Conservation (phyloP, 805 yeast genomes). For the Debaryomyces tyrocola region DNA sequence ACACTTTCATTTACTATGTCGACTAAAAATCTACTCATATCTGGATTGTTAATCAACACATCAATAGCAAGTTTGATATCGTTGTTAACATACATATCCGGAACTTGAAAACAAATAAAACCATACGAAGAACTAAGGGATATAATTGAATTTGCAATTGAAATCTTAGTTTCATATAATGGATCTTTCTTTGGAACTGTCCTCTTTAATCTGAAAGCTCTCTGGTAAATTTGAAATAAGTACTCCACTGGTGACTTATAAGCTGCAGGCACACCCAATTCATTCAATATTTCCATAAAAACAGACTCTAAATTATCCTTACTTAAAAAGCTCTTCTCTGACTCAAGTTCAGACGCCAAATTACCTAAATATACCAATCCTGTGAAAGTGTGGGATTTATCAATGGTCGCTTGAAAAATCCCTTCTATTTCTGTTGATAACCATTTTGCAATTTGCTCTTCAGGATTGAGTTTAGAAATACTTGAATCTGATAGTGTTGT, state of each 20-base stretch:
- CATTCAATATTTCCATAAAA: slow-evolving; percentile 57
- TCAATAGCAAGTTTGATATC: slow-evolving; percentile 30
- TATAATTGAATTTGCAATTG: slow-evolving; percentile 48
- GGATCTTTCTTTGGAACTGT: slow-evolving; percentile 42
- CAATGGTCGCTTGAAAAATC: slow-evolving; percentile 35
- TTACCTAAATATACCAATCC: slow-evolving; percentile 22
- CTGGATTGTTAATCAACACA: slow-evolving; percentile 19
- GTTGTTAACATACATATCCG: slow-evolving; percentile 55
- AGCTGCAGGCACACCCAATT: slow-evolving; percentile 44
- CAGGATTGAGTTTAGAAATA: neutral
- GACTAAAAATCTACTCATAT: slow-evolving; percentile 43
- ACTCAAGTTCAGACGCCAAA: slow-evolving; percentile 21
- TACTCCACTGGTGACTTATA: slow-evolving; percentile 45
- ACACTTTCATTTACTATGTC: slow-evolving; percentile 58
- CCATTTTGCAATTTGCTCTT: slow-evolving; percentile 32
- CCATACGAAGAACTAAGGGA: slow-evolving; percentile 61
- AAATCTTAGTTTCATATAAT: slow-evolving; percentile 33
- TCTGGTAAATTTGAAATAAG: slow-evolving; percentile 45
- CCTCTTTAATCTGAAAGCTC: slow-evolving; percentile 43
- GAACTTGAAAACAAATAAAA: slow-evolving; percentile 64
- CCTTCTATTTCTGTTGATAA: slow-evolving; percentile 33
- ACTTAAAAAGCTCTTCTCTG: slow-evolving; percentile 15
- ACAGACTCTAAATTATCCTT: slow-evolving; percentile 46
- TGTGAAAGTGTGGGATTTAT: slow-evolving; percentile 6
- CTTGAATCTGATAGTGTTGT: neutral